Evolutionary conservation across 495 filamentous ascomycete genomes (phyloP).

Genomic region (Trichoderma parareesei): DNA sequence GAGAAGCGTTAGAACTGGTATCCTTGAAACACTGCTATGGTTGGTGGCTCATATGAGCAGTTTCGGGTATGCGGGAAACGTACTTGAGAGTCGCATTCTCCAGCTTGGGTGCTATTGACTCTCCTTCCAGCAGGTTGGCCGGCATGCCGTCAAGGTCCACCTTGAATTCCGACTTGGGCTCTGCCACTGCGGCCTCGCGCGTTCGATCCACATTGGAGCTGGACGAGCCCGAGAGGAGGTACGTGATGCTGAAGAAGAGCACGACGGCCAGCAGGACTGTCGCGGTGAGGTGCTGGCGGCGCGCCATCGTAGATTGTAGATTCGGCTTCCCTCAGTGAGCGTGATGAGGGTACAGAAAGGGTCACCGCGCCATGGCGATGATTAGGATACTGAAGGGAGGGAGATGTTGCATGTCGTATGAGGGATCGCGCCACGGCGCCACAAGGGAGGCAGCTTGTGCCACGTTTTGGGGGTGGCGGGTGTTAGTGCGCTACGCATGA

Average conservation of each 20-base stretch:
- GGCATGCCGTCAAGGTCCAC: conserved; percentile 22
- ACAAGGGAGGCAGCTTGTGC: neutral
- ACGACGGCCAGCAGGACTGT: conserved; percentile 25
- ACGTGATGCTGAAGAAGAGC: conserved; percentile 29
- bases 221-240: conserved; percentile 25
- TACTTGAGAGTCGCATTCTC: conserved; percentile 89
- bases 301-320: conserved; percentile 26
- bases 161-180: conserved; percentile 15
- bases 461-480: neutral
- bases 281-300: conserved; percentile 34
- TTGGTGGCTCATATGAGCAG: neutral
- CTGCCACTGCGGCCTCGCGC: conserved; percentile 10
- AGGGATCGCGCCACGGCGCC: neutral
- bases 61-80: conserved; percentile 15
- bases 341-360: too few species aligned
- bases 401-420: neutral
- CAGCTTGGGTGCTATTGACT: conserved; percentile 77
- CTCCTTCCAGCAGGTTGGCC: conserved; percentile 54
- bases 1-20: neutral
- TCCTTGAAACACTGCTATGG: neutral
- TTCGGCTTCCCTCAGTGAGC: too few species aligned
- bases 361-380: neutral
- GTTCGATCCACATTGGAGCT: conserved; percentile 1
- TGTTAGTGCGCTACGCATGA: neutral
- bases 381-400: neutral